Evolutionary conservation across 805 yeast species (phyloP), one percentile per base, ranked within the genome.

Genomic region (Saccharomycopsis babjevae): DNA sequence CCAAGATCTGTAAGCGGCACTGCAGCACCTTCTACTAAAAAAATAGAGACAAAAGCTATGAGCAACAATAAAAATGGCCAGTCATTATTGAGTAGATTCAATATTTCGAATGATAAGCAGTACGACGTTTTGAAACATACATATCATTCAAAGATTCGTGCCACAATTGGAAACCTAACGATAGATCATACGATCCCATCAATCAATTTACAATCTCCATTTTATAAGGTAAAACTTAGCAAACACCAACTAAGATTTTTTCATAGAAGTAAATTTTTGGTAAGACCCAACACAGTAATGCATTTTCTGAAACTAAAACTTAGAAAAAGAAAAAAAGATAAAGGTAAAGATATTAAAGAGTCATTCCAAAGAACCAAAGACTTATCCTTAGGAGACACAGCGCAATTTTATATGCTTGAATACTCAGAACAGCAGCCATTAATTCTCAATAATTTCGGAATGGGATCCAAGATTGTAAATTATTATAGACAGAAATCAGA

Each of bases 181-280:
- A 91, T 94, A 64, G 98, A 94, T 68, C 99, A 94, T 71, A 83
- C 97, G 0, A 79, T 84, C 67, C 96, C 97, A 0, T 97, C 99
- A 0, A 69, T 83, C 32, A 79, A 94, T 57, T 76, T 94, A 57
- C 99, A 94, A 73, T 82, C 91, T 0, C 99, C 99, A 1, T 91
- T 83, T 73, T 94, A 90, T 74, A 89, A 87, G 68, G 97, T 92
- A 34, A 82, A 78, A 63, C 74, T 90, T 40, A 75, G 86, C 5
- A 83, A 84, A 66, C 79, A 79, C 6, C 88, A 87, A 66, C 76
- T 86, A 40, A 79, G 99, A 61, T 79, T 83, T 25, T 88, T 86
- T 76, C 98, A 93, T 69, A 80, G 97, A 64, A 87, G 92, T 0
- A 77, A 77, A 50, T 89, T 94, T 69, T 77, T 77, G 46, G 83